Base-by-base conservation (phyloP, 768 basidiomycete species). In the Tremella yokohamensis region DNA sequence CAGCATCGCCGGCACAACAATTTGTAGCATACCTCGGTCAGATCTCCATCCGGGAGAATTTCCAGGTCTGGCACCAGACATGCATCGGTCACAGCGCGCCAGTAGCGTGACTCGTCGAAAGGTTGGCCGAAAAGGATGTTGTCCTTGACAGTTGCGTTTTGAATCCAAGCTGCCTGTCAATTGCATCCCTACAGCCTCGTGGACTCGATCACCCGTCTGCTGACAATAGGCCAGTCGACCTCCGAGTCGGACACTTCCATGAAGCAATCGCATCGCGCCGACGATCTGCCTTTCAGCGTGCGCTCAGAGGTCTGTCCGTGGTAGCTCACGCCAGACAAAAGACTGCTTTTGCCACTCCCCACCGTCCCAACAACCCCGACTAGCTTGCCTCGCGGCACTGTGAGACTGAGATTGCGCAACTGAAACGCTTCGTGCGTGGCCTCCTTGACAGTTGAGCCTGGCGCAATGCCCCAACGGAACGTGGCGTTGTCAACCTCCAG, bases 221-320 rank as follows among this genome's bases (percentile, higher is more conserved):
- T 86, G 81, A 67, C 85, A 86, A 68, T 87, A 89, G 4, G 82
- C 85, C 9, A 87, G 80, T 13, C 78, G 75, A 0, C 87, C 86
- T 7, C 87, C 84, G 62, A 87, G 84, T 0, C 78, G 75, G 38
- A 85, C 81, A 12, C 75, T 69, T 0, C 87, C 87, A 8, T 76
- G 70, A 1, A 79, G 61, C 56, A 78, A 79, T 16, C 81, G 78
- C 86, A 87, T 87, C 75, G 87, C 87, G 4, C 87, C 86, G 40
- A 87, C 82, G 24, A 89, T 76, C 79, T 82, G 49, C 37, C 50
- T 38, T 8, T 52, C 16, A 52, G 22, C 26, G 62, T 40, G 40
- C 22, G n/a, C 24, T 11, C 11, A 11, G 29, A 6, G 11, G 29
- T 20, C n/a, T 19, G 16, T 22, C 3, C 39, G 29, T 6, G 3